Percentiles rank a stretch among this genome's conserved stretches.
Conservation (phyloP, 2,329 filamentous ascomycete genomes). For the Aaosphaeria arxii region DNA sequence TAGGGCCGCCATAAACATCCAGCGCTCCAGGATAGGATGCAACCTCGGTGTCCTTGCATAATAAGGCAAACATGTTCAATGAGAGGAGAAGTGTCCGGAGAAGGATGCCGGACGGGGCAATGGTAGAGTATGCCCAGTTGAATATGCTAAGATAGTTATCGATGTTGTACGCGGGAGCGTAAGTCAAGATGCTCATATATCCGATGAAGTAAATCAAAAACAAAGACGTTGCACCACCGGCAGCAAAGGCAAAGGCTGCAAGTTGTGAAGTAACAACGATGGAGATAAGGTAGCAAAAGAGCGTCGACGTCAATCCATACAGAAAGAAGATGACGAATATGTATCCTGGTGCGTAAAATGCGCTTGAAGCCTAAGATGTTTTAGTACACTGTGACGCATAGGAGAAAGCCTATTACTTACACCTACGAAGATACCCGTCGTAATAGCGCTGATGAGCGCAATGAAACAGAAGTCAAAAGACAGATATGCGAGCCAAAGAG, state of each 20-base stretch:
- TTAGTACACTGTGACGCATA: background rate
- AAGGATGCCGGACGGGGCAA: conserved; percentile 76
- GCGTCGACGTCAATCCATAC: conserved; percentile 73
- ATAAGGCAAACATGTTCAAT: conserved; percentile 79
- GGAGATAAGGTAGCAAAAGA: conserved; percentile 78
- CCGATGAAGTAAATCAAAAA: conserved; percentile 50
- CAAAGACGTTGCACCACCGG: conserved; percentile 65
- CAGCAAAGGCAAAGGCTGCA: conserved; percentile 79
- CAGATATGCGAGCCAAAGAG: conserved; percentile 82
- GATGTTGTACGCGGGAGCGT: conserved; percentile 65
- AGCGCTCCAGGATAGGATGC: conserved; percentile 69
- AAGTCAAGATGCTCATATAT: conserved; percentile 64
- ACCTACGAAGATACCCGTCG: conserved; percentile 66
- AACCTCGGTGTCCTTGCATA: conserved; percentile 63
- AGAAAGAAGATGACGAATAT: conserved; percentile 78
- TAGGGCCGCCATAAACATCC: conserved; percentile 75
- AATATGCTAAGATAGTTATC: conserved; percentile 66
- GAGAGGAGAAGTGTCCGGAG: conserved; percentile 71
- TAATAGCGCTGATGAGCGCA: conserved; percentile 62
- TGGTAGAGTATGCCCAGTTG: conserved; percentile 70
- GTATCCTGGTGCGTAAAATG: conserved; percentile 79
- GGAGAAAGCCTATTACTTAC: conserved; percentile 15
- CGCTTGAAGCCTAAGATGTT: conserved; percentile 45
- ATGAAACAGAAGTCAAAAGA: conserved; percentile 77
- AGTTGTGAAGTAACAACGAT: conserved; percentile 77